Evolutionary conservation across 805 yeast species (phyloP).

Genomic region (Ascoidea rubescens): DNA sequence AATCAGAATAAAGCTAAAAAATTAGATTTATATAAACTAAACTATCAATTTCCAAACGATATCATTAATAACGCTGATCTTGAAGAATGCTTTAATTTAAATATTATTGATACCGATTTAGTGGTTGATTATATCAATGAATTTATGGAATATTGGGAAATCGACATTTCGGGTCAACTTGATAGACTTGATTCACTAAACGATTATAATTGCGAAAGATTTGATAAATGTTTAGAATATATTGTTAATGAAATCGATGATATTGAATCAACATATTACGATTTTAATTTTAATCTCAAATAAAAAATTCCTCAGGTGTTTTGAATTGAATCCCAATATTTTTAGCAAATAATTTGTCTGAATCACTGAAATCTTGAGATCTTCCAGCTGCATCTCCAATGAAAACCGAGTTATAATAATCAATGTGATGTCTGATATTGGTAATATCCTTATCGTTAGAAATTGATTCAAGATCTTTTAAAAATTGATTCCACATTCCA

Average conservation of each 20-base stretch:
- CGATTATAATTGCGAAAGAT: background rate
- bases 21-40: too few relatives aligned
- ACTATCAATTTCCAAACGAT: background rate
- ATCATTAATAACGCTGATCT: background rate
- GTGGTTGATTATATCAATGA: background rate
- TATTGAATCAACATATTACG: background rate
- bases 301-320: conserved; percentile 61
- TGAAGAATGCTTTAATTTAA: background rate
- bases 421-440: conserved; percentile 16
- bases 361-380: conserved; percentile 59
- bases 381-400: conserved; percentile 99
- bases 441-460: conserved; percentile 3
- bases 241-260: background rate
- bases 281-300: too few relatives aligned
- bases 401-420: conserved; percentile 35
- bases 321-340: conserved; percentile 37
- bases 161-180: background rate
- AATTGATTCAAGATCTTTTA: conserved; percentile 21
- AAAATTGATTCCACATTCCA: conserved; percentile 64
- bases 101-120: background rate
- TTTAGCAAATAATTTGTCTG: conserved; percentile 60
- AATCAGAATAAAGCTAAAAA: background rate
- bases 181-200: background rate
- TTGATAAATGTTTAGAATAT: background rate
- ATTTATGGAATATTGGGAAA: background rate